Conservation (phyloP, 441 rosid genomes). For the Rhodomyrtus psidioides region DNA sequence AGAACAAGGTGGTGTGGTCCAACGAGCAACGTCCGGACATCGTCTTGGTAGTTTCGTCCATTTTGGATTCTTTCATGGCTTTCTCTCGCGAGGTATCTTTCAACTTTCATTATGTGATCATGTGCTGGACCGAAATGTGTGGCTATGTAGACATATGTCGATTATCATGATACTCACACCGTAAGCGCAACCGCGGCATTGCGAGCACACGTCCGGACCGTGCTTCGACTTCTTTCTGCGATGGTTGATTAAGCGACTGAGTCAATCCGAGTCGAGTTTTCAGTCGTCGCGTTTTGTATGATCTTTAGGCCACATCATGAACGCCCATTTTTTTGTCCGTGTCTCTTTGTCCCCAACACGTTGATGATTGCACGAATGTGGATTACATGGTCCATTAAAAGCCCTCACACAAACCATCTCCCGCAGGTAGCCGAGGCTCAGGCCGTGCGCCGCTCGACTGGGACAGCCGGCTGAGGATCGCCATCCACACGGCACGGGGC, state of each 20-base stretch:
- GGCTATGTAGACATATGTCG: background rate
- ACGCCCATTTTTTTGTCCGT: too few species aligned
- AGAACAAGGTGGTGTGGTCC: background rate
- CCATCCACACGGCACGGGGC: background rate
- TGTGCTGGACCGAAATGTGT: background rate
- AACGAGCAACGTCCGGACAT: background rate
- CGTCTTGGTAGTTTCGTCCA: background rate
- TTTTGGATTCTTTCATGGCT: background rate
- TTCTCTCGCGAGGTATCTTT: background rate
- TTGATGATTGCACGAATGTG: too few species aligned
- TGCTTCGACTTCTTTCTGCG: background rate
- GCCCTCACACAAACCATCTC: background rate
- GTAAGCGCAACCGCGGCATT: background rate
- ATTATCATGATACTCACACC: too few species aligned
- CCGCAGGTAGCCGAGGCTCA: constrained; percentile 8
- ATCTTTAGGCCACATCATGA: too few species aligned
- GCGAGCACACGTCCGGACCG: background rate
- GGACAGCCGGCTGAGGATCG: constrained; percentile 9
- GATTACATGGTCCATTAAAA: background rate
- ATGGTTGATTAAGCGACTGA: background rate
- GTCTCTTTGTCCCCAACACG: too few species aligned
- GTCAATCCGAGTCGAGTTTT: background rate
- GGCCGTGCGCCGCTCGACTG: constrained; percentile 9
- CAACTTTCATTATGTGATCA: background rate
- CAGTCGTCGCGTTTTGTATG: background rate